Base-by-base conservation (phyloP, 192 early-diverging fungal species). In the Coemansia reversa region DNA sequence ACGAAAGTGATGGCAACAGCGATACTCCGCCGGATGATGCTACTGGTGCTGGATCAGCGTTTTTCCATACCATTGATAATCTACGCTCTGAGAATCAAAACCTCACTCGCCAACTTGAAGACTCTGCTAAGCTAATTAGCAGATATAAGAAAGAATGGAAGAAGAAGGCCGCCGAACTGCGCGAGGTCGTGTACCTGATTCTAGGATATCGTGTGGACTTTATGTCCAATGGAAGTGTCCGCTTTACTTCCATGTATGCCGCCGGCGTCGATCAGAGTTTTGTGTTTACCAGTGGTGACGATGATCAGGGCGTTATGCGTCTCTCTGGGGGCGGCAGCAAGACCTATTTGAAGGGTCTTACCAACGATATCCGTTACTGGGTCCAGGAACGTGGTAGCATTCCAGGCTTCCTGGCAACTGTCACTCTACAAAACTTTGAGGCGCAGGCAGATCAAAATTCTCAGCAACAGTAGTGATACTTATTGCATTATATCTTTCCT, bases 381-480 rank as follows among this genome's bases (percentile, higher is more conserved):
- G 76, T 96, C 7, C 79, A 84, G 28, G 83, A 91, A 64, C 68
- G 83, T 9, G 86, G 87, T 25, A 87, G 86, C 54, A 91, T 94
- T 57, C 94, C 94, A 14, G 91, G 87, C 11, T 93, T 94, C 75
- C 65, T 96, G 72, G 92, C 92, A 25, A 78, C 82, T 20, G 82
- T 90, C 3, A 92, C 91, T 2, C 60, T 93, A 61, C 79, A 87
- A 57, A 72, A 89, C 53, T 86, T 88, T 63, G 88, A 87, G 5
- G 60, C 55, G 7, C 56, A 51, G 19, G 24, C 64, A 2, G 62
- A 55, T 25, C 29, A 50, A 35, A 20, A 29, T 20, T 5, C 35
- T 7, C 47, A 58, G 7, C 22, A 52, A 52, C 51, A 27, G 22
- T 19, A 52, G 51, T 27, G 39, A 45, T 16, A 16, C 39, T 45